Base-by-base conservation (phyloP, 2,329 filamentous ascomycete genomes). In the Penicillium hordei region DNA sequence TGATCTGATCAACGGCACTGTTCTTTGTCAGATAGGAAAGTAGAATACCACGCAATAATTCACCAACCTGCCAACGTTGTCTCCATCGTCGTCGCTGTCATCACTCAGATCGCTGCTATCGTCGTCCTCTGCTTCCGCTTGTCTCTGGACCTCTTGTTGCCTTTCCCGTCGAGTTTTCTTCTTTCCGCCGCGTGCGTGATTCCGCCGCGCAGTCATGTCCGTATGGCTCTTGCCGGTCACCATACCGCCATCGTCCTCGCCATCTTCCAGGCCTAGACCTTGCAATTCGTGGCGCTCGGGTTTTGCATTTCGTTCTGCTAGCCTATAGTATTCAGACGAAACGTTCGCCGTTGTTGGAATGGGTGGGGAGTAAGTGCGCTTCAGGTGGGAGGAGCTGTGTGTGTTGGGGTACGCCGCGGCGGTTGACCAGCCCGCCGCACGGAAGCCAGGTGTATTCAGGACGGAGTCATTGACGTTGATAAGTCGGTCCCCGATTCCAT, bases 1-100 rank as follows among this genome's bases (percentile, higher is more conserved):
- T 93, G 72, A 97, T 96, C 73, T 95, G 91, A 71, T 95, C 91
- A 2, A 89, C 89, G 44, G 90, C 89, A 53, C 89, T 82, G 42
- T 42, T 53, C 21, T 50, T n/a, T 38, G 58, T 72, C 29, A 72
- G 67, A 50, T 62, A 17, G 19, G 53, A 42, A 56, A 6, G 21
- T 19, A 12, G 31, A 34, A 43, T 31, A 44, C 23, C 34, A 31
- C 12, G 25, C 27, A 49, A 21, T 10, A 23, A 50, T 48, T 43
- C 13, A 67, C 66, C 52, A 53, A 75, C 75, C 72, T 73, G 65
- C 71, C 70, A 44, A 64, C 64, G 39, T 68, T 70, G 23, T 85
- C 82, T 3, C 78, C 79, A 45, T 86, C 84, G 9, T 88, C 86
- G 44, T 88, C 86, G 68, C 84, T 88, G 61, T 88, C 84, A 65